A percentile compares a stretch with the other conserved stretches of the same genome.
These are phyloP conservation scores for Alternaria tenuissima DNA, from an alignment of 2,329 filamentous ascomycete species.

Conservation along the genomic window DNA sequence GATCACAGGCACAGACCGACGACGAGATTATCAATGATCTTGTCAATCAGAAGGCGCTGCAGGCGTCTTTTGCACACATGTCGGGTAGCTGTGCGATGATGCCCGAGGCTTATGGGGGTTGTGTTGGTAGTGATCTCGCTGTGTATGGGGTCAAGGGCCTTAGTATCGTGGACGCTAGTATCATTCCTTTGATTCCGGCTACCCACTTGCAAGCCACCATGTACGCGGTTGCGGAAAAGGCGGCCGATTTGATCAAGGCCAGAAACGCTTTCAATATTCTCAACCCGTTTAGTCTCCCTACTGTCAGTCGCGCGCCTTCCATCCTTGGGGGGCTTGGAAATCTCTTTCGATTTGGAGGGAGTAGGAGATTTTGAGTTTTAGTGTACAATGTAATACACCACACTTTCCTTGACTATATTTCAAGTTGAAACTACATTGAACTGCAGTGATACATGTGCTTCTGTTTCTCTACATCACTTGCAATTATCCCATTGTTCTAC, in stretches of 20 bases:
- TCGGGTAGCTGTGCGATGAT: slow-evolving; percentile 41
- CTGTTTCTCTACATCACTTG: too few species aligned
- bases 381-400: neutral
- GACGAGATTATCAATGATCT: slow-evolving; percentile 35
- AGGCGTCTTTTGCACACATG: slow-evolving; percentile 38
- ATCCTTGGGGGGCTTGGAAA: neutral
- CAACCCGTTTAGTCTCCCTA: neutral
- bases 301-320: neutral
- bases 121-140: slow-evolving; percentile 31
- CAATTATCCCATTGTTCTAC: too few species aligned
- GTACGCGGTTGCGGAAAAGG: slow-evolving; percentile 46
- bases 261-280: slow-evolving; percentile 6
- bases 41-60: slow-evolving; percentile 21
- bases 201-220: slow-evolving; percentile 42
- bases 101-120: slow-evolving; percentile 38
- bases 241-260: slow-evolving; percentile 42
- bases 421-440: too few species aligned
- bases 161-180: slow-evolving; percentile 44
- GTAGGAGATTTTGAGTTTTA: neutral
- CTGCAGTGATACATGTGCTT: too few species aligned
- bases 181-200: slow-evolving; percentile 40
- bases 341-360: neutral
- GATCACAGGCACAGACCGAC: slow-evolving; percentile 31
- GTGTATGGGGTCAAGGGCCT: slow-evolving; percentile 39
- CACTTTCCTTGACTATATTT: neutral